These are phyloP conservation scores for Sporobolomyces phaffii DNA, from an alignment of 768 basidiomycete species.

Conservation along the genomic window DNA sequence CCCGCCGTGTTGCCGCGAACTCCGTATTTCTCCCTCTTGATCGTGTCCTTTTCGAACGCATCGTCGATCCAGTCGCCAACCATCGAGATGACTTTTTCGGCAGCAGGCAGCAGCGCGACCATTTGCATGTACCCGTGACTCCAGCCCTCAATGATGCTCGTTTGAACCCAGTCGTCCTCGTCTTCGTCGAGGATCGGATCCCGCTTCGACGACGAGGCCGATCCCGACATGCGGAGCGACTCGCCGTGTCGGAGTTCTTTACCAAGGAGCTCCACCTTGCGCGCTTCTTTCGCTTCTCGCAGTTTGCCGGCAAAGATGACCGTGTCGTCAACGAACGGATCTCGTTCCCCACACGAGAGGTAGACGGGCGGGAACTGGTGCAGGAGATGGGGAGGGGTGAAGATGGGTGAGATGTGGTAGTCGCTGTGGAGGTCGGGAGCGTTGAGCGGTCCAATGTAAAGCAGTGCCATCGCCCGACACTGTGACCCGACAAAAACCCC, in stretches of 20 bases:
- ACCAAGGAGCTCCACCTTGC: constrained; percentile 66
- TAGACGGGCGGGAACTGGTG: constrained; percentile 90
- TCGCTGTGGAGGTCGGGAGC: constrained; percentile 92
- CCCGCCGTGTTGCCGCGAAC: not conserved
- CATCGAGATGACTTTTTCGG: constrained; percentile 68
- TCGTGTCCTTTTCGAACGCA: constrained; percentile 54
- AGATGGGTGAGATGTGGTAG: constrained; percentile 91
- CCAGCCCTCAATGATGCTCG: constrained; percentile 91
- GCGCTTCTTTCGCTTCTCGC: constrained; percentile 84
- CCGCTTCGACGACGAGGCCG: not conserved
- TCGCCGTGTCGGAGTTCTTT: constrained; percentile 44
- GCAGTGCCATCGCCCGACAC: constrained; percentile 94
- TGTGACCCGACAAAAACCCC: constrained; percentile 46
- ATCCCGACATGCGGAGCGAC: constrained; percentile 32
- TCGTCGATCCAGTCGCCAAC: constrained; percentile 87
- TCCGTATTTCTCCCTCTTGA: constrained; percentile 14
- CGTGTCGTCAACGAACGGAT: constrained; percentile 94
- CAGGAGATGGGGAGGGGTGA: constrained; percentile 73
- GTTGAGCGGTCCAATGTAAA: constrained; percentile 73
- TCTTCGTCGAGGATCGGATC: constrained; percentile 54
- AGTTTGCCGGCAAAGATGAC: constrained; percentile 92
- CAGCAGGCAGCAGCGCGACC: constrained; percentile 75
- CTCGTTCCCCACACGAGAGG: constrained; percentile 92
- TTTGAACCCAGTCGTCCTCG: constrained; percentile 91
- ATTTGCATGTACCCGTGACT: constrained; percentile 96